phyloP scores from a whole-genome alignment of 352 stramenopile genomes.

The Phytophthora pseudosyringae region DNA sequence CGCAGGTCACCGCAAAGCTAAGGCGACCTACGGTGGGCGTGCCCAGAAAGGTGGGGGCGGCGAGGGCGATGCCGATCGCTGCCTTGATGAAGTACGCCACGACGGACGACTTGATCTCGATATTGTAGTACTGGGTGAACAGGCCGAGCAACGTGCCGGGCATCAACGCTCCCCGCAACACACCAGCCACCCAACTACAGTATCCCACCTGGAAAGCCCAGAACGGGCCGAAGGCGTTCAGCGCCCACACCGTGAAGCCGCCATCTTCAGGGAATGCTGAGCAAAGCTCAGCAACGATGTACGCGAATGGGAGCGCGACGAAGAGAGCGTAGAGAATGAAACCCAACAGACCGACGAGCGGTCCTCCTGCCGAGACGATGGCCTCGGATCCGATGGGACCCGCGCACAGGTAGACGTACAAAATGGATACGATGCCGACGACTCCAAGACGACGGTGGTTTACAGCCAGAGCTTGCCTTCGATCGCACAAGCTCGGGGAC shows the following conservation, averaged over 20 bases:
- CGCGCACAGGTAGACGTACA: conserved; percentile 49
- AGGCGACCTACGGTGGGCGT: conserved; percentile 43
- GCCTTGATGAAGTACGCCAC: conserved; percentile 48
- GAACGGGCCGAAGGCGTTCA: conserved; percentile 90
- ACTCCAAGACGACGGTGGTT: conserved; percentile 44
- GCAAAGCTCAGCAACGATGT: conserved; percentile 93
- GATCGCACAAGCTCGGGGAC: conserved; percentile 35
- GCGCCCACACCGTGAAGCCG: conserved; percentile 90
- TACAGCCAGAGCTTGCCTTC: conserved; percentile 3
- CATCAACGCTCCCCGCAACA: conserved; percentile 59
- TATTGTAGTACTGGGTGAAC: conserved; percentile 42
- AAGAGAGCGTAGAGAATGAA: conserved; percentile 88
- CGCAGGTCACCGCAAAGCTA: conserved; percentile 33
- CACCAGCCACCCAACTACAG: conserved; percentile 84
- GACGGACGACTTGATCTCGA: conserved; percentile 35
- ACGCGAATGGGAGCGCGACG: conserved; percentile 89
- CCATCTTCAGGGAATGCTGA: conserved; percentile 87
- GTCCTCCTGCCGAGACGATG: conserved; percentile 39
- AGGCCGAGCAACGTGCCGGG: conserved; percentile 62
- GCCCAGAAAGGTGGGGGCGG: conserved; percentile 50
- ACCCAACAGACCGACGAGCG: conserved; percentile 78
- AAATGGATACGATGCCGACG: conserved; percentile 39
- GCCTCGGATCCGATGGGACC: conserved; percentile 44
- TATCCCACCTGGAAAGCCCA: conserved; percentile 83
- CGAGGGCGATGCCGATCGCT: conserved; percentile 41